Conservation (phyloP, 306 rosid species). For the Corylus avellana region DNA sequence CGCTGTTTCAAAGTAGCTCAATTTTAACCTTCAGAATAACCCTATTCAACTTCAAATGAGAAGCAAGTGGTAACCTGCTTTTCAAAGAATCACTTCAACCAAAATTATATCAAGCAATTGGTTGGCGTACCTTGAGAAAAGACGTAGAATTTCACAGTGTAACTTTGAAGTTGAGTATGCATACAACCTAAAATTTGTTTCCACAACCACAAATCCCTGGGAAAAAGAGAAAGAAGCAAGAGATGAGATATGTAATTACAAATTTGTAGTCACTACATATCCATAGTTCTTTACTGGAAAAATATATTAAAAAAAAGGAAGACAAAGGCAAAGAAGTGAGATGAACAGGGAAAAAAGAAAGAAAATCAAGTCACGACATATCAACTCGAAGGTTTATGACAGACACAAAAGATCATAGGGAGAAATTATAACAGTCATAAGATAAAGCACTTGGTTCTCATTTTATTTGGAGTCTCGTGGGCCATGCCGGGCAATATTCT, state of each 20-base stretch:
- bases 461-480: too few relatives aligned
- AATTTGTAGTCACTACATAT: neutral
- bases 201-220: constrained; percentile 93
- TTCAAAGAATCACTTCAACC: neutral
- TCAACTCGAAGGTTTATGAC: neutral
- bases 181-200: constrained; percentile 86
- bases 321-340: neutral
- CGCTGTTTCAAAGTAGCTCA: too few relatives aligned
- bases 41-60: neutral
- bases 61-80: neutral
- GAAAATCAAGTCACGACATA: neutral
- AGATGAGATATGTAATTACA: neutral
- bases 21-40: neutral
- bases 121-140: constrained; percentile 66
- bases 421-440: neutral
- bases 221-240: neutral
- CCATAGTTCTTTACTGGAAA: neutral
- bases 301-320: neutral
- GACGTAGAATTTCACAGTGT: constrained; percentile 92
- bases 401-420: neutral
- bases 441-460: neutral
- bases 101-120: neutral
- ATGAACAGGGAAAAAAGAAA: neutral
- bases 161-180: constrained; percentile 90
- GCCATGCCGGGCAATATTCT: too few relatives aligned